Evolutionary conservation across 768 basidiomycete genomes (phyloP).

Genomic region (Suillus plorans): DNA sequence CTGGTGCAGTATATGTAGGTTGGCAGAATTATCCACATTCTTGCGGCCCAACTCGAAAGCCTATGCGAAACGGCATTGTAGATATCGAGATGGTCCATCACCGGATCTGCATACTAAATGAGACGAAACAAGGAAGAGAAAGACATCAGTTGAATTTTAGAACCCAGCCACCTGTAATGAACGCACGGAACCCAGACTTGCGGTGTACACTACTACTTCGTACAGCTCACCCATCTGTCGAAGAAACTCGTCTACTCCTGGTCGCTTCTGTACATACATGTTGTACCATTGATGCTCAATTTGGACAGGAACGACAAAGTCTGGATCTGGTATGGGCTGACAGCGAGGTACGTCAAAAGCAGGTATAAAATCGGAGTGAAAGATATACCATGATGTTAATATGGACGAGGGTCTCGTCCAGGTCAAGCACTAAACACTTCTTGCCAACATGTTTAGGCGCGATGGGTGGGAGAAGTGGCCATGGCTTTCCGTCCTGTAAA

Average conservation of each 20-base stretch:
- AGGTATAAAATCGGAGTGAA: not conserved
- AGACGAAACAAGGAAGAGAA: conserved; percentile 10
- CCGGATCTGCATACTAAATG: conserved; percentile 88
- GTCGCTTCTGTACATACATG: conserved; percentile 93
- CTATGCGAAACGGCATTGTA: conserved; percentile 86
- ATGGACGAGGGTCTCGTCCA: conserved; percentile 92
- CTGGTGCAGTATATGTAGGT: too few species aligned
- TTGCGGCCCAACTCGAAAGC: conserved; percentile 46
- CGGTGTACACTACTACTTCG: conserved; percentile 93
- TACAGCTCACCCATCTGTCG: conserved; percentile 95
- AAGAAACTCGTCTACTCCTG: conserved; percentile 91
- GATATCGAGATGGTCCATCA: conserved; percentile 88
- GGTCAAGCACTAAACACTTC: conserved; percentile 91
- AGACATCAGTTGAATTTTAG: conserved; percentile 10
- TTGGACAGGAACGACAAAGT: conserved; percentile 95
- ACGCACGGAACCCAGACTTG: conserved; percentile 86
- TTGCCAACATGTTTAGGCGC: conserved; percentile 70
- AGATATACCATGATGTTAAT: conserved; percentile 85
- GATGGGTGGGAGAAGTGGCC: conserved; percentile 78
- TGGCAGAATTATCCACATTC: too few species aligned
- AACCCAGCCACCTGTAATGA: not conserved
- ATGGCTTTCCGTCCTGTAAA: conserved; percentile 72
- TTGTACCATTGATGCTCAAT: conserved; percentile 95
- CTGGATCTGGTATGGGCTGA: conserved; percentile 83
- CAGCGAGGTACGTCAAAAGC: not conserved